Evolutionary conservation across 495 filamentous ascomycete species (phyloP).

Genomic region (Xylaria scruposa): DNA sequence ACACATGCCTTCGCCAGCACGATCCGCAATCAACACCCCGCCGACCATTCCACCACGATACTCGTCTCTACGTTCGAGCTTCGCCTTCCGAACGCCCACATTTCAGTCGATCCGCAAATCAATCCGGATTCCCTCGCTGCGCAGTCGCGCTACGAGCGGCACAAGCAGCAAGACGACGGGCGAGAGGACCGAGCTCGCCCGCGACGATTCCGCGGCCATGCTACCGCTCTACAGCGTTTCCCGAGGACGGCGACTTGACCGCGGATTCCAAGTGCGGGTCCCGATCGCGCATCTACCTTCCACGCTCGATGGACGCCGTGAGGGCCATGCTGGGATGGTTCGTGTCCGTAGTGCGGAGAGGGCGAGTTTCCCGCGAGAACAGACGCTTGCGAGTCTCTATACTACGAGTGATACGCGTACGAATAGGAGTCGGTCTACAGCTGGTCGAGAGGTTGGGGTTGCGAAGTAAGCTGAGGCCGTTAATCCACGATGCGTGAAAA

Average conservation of each 20-base stretch:
- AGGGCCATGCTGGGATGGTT: not conserved
- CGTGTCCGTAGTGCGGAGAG: not conserved
- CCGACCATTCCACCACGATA: constrained; percentile 20
- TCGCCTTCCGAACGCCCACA: constrained; percentile 22
- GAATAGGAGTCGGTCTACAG: not conserved
- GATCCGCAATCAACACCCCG: not conserved
- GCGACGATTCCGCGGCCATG: constrained; percentile 11
- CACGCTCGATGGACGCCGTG: not conserved
- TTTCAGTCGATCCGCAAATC: constrained; percentile 17
- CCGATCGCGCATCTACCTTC: not conserved
- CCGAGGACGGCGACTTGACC: too few relatives aligned
- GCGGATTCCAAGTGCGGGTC: not conserved
- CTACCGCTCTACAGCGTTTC: not conserved
- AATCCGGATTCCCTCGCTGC: not conserved
- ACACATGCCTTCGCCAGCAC: not conserved
- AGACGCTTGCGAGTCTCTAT: constrained; percentile 11
- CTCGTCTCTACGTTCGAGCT: constrained; percentile 20
- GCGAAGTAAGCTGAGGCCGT: not conserved
- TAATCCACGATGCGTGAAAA: not conserved
- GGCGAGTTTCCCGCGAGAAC: constrained; percentile 13
- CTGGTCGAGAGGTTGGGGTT: not conserved
- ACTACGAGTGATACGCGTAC: constrained; percentile 6
- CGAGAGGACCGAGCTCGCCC: not conserved
- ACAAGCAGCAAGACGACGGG: constrained; percentile 2
- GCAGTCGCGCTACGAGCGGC: not conserved